These are phyloP conservation scores for Hyaloperonospora brassicae DNA, from an alignment of 352 stramenopile species.

Conservation along the genomic window DNA sequence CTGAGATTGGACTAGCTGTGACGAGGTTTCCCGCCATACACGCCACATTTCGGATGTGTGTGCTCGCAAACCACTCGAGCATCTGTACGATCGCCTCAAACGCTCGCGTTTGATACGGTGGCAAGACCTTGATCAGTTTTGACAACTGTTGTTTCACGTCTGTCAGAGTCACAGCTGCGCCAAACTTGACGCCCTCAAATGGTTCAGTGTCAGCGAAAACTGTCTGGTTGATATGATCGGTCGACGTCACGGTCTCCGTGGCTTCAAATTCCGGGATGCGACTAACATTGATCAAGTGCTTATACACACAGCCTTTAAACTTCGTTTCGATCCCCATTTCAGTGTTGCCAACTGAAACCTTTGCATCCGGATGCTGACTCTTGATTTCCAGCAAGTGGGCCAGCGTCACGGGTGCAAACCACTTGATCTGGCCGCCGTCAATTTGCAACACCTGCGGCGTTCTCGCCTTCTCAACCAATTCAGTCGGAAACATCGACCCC, in stretches of 20 bases:
- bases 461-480: conserved; percentile 51
- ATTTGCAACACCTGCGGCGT: conserved; percentile 59
- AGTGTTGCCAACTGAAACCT: conserved; percentile 94
- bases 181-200: conserved; percentile 68
- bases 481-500: conserved; percentile 36
- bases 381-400: conserved; percentile 86
- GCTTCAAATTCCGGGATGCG: conserved; percentile 55
- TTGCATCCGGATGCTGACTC: conserved; percentile 65
- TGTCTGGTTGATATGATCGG: conserved; percentile 49
- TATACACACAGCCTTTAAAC: conserved; percentile 87
- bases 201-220: conserved; percentile 28
- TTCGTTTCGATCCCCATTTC: conserved; percentile 95
- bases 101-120: conserved; percentile 37
- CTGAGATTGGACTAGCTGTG: conserved; percentile 94
- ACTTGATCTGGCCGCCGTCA: conserved; percentile 69
- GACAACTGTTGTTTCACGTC: conserved; percentile 61
- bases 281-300: conserved; percentile 59
- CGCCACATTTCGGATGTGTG: conserved; percentile 95
- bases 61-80: conserved; percentile 96
- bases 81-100: conserved; percentile 74
- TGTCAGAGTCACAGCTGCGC: conserved; percentile 69
- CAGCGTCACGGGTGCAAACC: conserved; percentile 90
- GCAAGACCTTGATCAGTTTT: conserved; percentile 26
- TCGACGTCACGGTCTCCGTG: conserved; percentile 28
- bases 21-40: conserved; percentile 94